Base-by-base conservation (phyloP, 192 early-diverging fungal genomes). In the Piromyces finnis region DNA sequence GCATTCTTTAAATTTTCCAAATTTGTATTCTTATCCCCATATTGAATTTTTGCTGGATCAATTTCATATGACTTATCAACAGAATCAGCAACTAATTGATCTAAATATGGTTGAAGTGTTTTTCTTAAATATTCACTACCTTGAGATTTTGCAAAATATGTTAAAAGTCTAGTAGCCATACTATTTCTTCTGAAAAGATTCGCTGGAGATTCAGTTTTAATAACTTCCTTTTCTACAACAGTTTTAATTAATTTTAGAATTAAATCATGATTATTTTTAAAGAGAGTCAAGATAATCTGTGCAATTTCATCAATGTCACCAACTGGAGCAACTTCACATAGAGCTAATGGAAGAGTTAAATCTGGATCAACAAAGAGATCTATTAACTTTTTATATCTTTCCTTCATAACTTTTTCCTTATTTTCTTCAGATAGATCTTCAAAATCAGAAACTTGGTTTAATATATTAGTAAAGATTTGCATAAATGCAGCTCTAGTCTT, bases 111-210 rank as follows among this genome's bases (percentile, higher is more conserved):
- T 59, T 91, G 91, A 29, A 99, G 81, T 7, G 95, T 95, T 16
- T 87, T 84, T 80, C 92, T 88, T 27, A 99, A 87, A 78, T 95
- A 99, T 28, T 92, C 93, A 5, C 87, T 84, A 28, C 96, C 95
- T 35, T 96, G 86, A 29, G 87, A 85, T 83, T 94, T 95, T 51
- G 94, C 94, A 82, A 92, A 97, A 28, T 91, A 90, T 11, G 93
- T 93, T 79, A 98, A 85, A 22, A 99, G 85, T 26, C 95, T 87
- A 0, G 96, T 97, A 7, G 96, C 93, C 85, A 99, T 91, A 78
- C 93, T 94, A 84, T 96, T 98, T 82, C 94, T 88, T 28, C 97
- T 89, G 89, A 99, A 97, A 30, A 99, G 84, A 83, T 95, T 93
- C 4, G 94, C 88, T 28, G 94, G 92, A 77, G 85, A 86, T 78